A percentile compares a stretch with the other conserved stretches of the same genome.
These are phyloP conservation scores for Naganishia sp. DNA, from an alignment of 1,284 basidiomycete genomes.

Conservation along the genomic window DNA sequence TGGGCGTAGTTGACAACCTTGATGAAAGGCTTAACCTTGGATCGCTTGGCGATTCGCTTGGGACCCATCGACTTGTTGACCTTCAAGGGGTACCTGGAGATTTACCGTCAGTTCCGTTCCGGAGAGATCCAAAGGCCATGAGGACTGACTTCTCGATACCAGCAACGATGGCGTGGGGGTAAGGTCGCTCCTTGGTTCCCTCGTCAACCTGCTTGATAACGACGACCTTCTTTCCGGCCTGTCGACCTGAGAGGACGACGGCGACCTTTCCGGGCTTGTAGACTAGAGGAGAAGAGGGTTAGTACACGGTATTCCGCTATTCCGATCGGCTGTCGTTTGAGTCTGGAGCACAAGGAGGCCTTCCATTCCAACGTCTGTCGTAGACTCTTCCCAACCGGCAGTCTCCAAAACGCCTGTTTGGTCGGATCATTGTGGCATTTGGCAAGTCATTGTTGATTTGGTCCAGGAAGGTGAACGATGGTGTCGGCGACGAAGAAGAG, in stretches of 20 bases:
- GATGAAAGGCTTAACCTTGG: conserved; percentile 97
- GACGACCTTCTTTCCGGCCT: conserved; percentile 97
- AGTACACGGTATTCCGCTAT: not conserved
- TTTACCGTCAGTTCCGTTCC: not conserved
- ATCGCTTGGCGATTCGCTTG: conserved; percentile 85
- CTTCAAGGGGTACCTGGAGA: conserved; percentile 81
- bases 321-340: not conserved
- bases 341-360: not conserved
- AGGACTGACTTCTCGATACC: conserved; percentile 70
- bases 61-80: conserved; percentile 94
- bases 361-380: too few relatives aligned
- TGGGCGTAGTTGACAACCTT: conserved; percentile 98
- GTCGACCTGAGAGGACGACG: conserved; percentile 93
- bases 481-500: too few relatives aligned
- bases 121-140: not conserved
- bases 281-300: conserved; percentile 58
- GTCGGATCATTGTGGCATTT: too few relatives aligned
- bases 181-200: conserved; percentile 83
- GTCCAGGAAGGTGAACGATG: too few relatives aligned
- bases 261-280: conserved; percentile 99
- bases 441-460: too few relatives aligned
- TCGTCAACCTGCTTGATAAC: conserved; percentile 90
- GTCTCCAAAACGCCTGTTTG: too few relatives aligned
- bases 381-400: too few relatives aligned
- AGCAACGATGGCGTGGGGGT: conserved; percentile 94